Evolutionary conservation across 305 asterid species (phyloP).

Genomic region (Caryopteris hybrid): DNA sequence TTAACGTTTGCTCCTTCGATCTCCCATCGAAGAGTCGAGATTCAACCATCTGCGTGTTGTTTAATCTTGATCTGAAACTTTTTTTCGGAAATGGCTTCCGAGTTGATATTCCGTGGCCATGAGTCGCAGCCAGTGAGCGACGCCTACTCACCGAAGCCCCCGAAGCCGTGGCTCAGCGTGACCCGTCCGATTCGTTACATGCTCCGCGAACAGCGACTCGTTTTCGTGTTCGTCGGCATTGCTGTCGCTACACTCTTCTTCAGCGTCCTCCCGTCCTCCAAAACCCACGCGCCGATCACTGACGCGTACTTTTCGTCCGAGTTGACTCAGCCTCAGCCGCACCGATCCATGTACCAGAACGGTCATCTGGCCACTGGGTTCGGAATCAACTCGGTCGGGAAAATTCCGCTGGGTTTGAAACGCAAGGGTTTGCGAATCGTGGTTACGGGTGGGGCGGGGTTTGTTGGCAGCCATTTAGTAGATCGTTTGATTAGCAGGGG

Average conservation of each 20-base stretch:
- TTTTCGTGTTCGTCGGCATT: conserved; percentile 80
- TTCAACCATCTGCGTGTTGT: neutral
- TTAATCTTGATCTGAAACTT: conserved; percentile 20
- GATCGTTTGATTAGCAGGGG: conserved; percentile 83
- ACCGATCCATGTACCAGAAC: conserved; percentile 50
- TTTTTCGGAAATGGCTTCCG: conserved; percentile 81
- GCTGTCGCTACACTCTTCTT: conserved; percentile 64
- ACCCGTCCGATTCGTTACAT: conserved; percentile 70
- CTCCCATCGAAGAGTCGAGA: neutral
- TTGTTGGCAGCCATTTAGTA: conserved; percentile 94
- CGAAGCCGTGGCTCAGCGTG: conserved; percentile 62
- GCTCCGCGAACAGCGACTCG: conserved; percentile 79
- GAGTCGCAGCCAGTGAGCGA: conserved; percentile 52
- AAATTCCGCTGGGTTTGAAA: conserved; percentile 72
- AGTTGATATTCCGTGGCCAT: conserved; percentile 79
- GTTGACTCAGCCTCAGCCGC: conserved; percentile 24
- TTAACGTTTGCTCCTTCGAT: neutral
- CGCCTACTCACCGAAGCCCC: conserved; percentile 70
- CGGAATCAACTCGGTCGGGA: conserved; percentile 67
- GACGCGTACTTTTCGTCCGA: conserved; percentile 24
- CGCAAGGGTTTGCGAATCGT: conserved; percentile 78
- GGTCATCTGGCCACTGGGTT: conserved; percentile 44
- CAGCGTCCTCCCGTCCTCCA: conserved; percentile 36
- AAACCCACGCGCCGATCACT: conserved; percentile 14
- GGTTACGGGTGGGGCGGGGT: conserved; percentile 97